Evolutionary conservation across 306 rosid genomes (phyloP).

Genomic region (Gastrolobium bilobum): DNA sequence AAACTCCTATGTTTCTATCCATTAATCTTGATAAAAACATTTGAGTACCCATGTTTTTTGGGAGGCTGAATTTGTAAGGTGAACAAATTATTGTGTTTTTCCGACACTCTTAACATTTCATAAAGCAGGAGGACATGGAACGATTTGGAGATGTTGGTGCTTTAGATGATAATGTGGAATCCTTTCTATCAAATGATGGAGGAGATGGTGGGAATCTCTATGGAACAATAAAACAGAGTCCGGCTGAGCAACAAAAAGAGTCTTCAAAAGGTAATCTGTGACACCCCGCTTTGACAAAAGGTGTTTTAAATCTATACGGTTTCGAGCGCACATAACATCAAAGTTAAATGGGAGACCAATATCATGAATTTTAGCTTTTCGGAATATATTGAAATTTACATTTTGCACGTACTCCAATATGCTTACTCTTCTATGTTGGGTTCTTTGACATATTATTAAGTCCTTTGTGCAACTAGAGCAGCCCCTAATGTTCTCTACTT

Average conservation of each 20-base stretch:
- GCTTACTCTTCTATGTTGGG: no score
- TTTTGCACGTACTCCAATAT: no score
- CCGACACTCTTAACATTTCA: constrained; percentile 21
- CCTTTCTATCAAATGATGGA: constrained; percentile 80
- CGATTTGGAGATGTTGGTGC: constrained; percentile 87
- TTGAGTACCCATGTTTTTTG: neutral
- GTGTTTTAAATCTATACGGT: no score
- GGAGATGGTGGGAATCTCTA: constrained; percentile 85
- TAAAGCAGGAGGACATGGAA: constrained; percentile 79
- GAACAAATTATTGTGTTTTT: constrained; percentile 13
- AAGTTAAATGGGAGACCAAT: no score
- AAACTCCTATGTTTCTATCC: constrained; percentile 4
- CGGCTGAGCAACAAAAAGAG: constrained; percentile 78
- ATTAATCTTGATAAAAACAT: constrained; percentile 29
- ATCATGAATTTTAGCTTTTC: no score
- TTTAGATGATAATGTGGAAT: constrained; percentile 87
- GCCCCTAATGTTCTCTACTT: no score
- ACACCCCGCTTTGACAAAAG: no score
- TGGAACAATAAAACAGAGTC: constrained; percentile 79
- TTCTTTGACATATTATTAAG: no score
- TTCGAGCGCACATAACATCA: no score
- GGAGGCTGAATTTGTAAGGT: constrained; percentile 34
- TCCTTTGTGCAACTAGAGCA: no score
- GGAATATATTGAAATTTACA: no score
- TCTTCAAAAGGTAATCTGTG: constrained; percentile 68